Evolutionary conservation across 1,284 basidiomycete species (phyloP), one percentile per base, ranked within the genome.

Genomic region (Wallemia ichthyophaga): DNA sequence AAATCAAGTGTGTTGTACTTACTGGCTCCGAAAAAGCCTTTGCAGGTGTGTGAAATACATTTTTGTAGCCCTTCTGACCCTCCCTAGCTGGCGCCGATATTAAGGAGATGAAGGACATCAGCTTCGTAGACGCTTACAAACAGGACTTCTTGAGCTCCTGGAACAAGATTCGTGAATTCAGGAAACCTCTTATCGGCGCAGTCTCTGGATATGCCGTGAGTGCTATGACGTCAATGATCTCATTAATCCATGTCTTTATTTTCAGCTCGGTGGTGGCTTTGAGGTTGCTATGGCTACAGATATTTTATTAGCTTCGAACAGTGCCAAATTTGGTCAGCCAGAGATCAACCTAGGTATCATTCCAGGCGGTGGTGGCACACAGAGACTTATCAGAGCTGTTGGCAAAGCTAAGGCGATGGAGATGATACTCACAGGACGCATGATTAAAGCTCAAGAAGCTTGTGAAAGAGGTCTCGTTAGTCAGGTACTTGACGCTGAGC

Each of bases 391-490:
- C 21, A 80, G 76, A 62, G 77, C 83, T 9, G 78, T 98, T 63
- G 92, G 92, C 59, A 96, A 95, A 73, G 86, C 85, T 31, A 81
- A 85, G 63, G 78, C 91, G 15, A 98, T 98, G 92, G 94, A 98
- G 69, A 74, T 96, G 69, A 78, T 86, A 58, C 76, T 98, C 58
- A 95, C 91, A 0, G 91, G 91, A 26, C 78, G 83, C 53, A 80
- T 74, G 64, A 76, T 95, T 66, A 71, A 74, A 59, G 94, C 88
- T 1, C 71, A 78, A 61, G 86, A 95, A 67, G 92, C 92, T 0
- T 82, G 80, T 62, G 71, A 75, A 54, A 94, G 87, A 82, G 92
- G 77, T 73, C 64, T 98, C 63, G 81, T 89, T 56, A 83, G 80
- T 66, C 75, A 82, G 62, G 79, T 95, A 58, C 83, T 92, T 1